A percentile compares a stretch with the other conserved stretches of the same genome.
phyloP scores from a whole-genome alignment of 257 asterid genomes.

The Buddleja alternifolia region DNA sequence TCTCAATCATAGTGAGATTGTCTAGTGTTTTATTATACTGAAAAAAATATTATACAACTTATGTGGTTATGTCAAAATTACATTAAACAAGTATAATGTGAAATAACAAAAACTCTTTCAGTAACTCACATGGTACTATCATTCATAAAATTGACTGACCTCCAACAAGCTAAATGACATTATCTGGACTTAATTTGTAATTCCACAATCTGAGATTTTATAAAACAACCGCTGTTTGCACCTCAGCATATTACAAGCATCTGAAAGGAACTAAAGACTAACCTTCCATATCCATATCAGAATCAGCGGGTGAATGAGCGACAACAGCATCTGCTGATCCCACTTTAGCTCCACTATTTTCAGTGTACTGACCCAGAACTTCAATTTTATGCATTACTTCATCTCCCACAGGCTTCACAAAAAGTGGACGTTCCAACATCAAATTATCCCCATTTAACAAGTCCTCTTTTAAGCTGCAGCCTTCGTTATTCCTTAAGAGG shows the following conservation, averaged over 20 bases:
- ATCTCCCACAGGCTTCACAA: conserved; percentile 38
- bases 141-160: not conserved
- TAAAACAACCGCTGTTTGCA: conserved; percentile 2
- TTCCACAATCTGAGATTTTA: not conserved
- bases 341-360: conserved; percentile 36
- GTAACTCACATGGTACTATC: not conserved
- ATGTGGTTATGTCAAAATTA: conserved; percentile 6
- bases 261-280: conserved; percentile 31
- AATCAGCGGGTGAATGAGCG: conserved; percentile 54
- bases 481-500: conserved; percentile 32
- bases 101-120: not conserved
- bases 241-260: conserved; percentile 28
- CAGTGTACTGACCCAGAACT: conserved; percentile 40
- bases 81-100: not conserved
- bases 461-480: conserved; percentile 23
- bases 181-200: not conserved
- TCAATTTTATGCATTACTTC: conserved; percentile 34
- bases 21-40: not conserved
- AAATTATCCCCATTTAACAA: conserved; percentile 29
- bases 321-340: conserved; percentile 43
- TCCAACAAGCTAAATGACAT: not conserved
- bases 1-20: not conserved
- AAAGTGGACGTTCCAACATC: conserved; percentile 36
- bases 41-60: not conserved
- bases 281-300: conserved; percentile 99